Percentiles rank a stretch among this genome's conserved stretches.
These are phyloP conservation scores for Chenopodium berlandieri DNA, from an alignment of 148 eudicot species.

Conservation along the genomic window DNA sequence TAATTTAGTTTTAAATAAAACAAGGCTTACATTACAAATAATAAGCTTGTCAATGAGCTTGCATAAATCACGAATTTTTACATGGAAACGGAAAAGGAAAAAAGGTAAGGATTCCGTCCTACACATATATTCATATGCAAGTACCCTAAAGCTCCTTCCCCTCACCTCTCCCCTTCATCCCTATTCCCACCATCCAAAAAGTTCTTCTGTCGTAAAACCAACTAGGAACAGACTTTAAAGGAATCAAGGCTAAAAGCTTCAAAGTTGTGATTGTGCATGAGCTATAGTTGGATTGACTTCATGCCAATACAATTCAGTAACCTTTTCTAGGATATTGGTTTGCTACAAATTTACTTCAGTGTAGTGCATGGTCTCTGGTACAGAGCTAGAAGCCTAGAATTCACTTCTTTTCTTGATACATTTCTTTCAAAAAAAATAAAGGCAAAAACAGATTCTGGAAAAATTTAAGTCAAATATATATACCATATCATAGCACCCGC, in stretches of 20 bases:
- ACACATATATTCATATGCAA: neutral
- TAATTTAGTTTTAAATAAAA: neutral
- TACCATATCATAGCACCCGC: conserved; percentile 99
- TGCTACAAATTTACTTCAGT: neutral
- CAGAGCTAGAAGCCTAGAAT: no score
- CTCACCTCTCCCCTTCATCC: no score
- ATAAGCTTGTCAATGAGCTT: neutral
- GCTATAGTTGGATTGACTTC: neutral
- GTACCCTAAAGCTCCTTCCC: neutral
- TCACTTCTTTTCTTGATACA: neutral
- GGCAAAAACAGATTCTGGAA: neutral
- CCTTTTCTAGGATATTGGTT: neutral
- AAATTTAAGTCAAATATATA: conserved; percentile 10
- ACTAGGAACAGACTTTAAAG: neutral
- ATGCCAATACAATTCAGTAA: neutral
- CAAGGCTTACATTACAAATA: neutral
- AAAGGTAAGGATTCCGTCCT: neutral
- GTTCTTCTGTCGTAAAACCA: neutral
- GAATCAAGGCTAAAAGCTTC: neutral
- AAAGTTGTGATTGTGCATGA: neutral
- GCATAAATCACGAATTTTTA: neutral
- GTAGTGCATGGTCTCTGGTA: neutral
- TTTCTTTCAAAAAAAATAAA: neutral
- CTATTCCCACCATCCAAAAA: neutral
- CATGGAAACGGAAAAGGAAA: neutral